phyloP scores from a whole-genome alignment of 2,329 filamentous ascomycete genomes.

The Cryphonectria carpinicola region DNA sequence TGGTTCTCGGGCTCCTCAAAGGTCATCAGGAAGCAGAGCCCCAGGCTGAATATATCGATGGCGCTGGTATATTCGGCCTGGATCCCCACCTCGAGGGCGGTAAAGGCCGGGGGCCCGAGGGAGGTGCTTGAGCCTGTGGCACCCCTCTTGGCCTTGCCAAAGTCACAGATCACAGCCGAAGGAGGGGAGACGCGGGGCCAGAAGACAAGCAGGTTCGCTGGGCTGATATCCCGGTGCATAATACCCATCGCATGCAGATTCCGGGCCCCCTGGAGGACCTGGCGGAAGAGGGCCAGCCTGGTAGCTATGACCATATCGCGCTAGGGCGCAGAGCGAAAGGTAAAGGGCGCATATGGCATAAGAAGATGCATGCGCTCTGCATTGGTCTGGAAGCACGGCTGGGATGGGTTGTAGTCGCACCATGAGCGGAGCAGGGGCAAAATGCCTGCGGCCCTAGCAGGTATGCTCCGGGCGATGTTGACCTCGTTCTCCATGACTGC shows the following conservation, averaged over 20 bases:
- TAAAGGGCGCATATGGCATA: conserved; percentile 25
- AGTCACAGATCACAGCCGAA: neutral
- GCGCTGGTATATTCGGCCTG: conserved; percentile 3
- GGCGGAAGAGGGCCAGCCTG: conserved; percentile 23
- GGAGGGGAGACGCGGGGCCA: conserved; percentile 1
- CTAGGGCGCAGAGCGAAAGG: conserved; percentile 22
- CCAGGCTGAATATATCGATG: conserved; percentile 7
- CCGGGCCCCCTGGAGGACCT: conserved; percentile 22
- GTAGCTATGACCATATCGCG: neutral
- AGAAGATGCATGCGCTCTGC: conserved; percentile 14
- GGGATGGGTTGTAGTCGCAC: no score
- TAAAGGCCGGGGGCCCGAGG: conserved; percentile 2
- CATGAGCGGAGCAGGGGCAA: no score
- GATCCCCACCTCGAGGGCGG: neutral
- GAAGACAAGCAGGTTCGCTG: conserved; percentile 26
- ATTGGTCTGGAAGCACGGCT: neutral
- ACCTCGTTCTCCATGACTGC: neutral
- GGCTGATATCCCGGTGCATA: conserved; percentile 1
- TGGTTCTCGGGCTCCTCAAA: neutral
- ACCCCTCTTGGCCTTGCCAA: conserved; percentile 1
- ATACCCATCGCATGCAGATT: conserved; percentile 20
- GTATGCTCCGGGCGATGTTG: no score
- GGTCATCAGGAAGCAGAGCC: neutral
- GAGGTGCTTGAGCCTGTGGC: neutral
- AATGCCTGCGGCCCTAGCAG: no score